Base-by-base conservation (phyloP, 345 rosid species). In the Brassica incana region DNA sequence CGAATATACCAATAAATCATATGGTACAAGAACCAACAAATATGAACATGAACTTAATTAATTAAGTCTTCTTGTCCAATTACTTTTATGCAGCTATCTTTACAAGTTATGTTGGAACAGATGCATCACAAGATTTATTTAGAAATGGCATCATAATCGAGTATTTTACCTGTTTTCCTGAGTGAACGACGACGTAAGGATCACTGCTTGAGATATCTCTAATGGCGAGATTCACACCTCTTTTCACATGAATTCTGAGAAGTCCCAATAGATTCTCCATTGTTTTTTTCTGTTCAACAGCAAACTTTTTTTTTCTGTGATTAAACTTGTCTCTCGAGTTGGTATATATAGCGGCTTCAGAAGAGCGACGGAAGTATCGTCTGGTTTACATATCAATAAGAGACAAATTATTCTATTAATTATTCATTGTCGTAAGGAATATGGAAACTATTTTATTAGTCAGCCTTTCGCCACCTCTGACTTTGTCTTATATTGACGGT, bases 221-320 rank as follows among this genome's bases (percentile, higher is more conserved):
- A 56, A 95, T 81, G 20, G 99, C 99, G 64, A 95, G 98, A 72
- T 91, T 90, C 5, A 90, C 85, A 30, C 99, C 99, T 59, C 84
- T 86, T 32, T 75, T 80, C 68, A 95, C 88, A 68, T 85, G 90
- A 81, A 95, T 77, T 63, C 89, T 86, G 11, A 95, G 86, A 84
- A 95, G 84, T 43, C 97, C 99, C 82, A 90, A 14, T 12, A 90
- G 73, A 45, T 84, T 75, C 76, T 95, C 99, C 97, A 95, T 92
- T 5, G 71, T n/a, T 48, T 60, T 62, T 5, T 30, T 0, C 11
- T 33, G 35, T 60, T 60, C 15, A 25, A 60, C 15, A 9, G 5
- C 33, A 61, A 11, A 27, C 5, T 58, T 58, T 2, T 60, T 10
- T 5, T 60, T 25, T 60, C 14, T 1, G 6, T n/a, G 16, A n/a